Conservation (phyloP, 1,284 basidiomycete genomes). For the Bjerkandera adusta region DNA sequence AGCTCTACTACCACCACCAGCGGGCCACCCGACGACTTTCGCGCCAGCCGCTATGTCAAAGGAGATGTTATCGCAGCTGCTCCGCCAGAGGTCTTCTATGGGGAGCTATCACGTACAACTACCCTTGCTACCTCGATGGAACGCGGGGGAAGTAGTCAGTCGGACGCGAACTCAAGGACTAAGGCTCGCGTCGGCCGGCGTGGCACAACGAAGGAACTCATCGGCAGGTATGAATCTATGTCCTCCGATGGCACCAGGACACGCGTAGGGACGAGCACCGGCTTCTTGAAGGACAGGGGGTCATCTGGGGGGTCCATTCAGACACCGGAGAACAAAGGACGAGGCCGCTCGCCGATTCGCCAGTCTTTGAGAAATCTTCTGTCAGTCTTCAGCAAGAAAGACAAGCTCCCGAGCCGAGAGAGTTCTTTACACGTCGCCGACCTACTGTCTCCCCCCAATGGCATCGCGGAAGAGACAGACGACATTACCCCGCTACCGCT, state of each 20-base stretch:
- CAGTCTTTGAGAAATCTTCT: conserved; percentile 66
- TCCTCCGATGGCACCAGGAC: background rate
- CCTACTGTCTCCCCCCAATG: background rate
- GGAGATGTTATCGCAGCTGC: conserved; percentile 1
- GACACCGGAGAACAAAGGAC: conserved; percentile 20
- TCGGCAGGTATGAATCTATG: conserved; percentile 33
- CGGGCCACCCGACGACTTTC: conserved; percentile 5
- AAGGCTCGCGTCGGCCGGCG: conserved; percentile 15
- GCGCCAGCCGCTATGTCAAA: conserved; percentile 9
- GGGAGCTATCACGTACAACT: background rate
- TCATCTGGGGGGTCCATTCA: too few relatives aligned
- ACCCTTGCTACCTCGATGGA: background rate
- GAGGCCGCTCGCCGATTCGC: conserved; percentile 51
- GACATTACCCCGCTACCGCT: background rate
- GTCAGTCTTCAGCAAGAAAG: conserved; percentile 61
- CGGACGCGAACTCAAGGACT: conserved; percentile 19
- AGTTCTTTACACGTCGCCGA: conserved; percentile 10
- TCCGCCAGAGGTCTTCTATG: background rate
- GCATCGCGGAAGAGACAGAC: background rate
- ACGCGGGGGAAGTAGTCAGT: background rate
- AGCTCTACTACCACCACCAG: conserved; percentile 7
- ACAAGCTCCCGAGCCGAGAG: conserved; percentile 31
- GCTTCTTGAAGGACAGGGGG: background rate
- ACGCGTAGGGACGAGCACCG: background rate
- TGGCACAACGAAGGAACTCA: conserved; percentile 36